Evolutionary conservation across 345 rosid genomes (phyloP).

Genomic region (Lepidium sativum): DNA sequence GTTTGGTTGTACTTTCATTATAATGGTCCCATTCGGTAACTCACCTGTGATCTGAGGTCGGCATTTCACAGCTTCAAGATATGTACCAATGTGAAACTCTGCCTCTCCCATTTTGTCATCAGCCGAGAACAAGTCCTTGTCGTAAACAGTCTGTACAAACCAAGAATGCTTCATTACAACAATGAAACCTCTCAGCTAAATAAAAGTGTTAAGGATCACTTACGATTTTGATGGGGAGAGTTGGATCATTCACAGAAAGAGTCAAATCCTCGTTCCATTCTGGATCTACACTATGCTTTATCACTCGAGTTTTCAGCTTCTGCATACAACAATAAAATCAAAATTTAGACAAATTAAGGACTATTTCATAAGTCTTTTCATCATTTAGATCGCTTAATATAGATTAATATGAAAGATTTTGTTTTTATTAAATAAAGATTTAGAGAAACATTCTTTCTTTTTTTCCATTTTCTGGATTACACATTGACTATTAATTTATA

Average conservation of each 20-base stretch:
- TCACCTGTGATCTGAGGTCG: conserved; percentile 15
- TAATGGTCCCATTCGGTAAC: conserved; percentile 48
- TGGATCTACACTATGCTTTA: conserved; percentile 55
- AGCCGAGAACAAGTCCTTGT: conserved; percentile 46
- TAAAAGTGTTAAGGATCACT: conserved; percentile 10
- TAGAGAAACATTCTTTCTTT: no score
- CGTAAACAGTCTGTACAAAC: conserved; percentile 52
- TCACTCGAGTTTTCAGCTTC: conserved; percentile 73
- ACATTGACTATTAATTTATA: no score
- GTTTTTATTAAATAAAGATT: no score
- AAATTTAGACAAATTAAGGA: no score
- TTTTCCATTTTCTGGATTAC: no score
- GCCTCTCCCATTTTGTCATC: conserved; percentile 94
- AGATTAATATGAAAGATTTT: no score
- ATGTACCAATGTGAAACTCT: conserved; percentile 46
- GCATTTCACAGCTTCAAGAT: conserved; percentile 42
- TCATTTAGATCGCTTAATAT: no score
- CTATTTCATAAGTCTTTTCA: neutral
- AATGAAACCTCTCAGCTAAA: neutral
- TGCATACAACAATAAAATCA: no score
- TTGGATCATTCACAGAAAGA: conserved; percentile 56
- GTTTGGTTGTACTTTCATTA: conserved; percentile 38
- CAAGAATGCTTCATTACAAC: neutral
- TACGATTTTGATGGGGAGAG: conserved; percentile 55
- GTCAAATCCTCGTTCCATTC: conserved; percentile 83